Percentiles rank a stretch among this genome's conserved stretches.
phyloP scores from a whole-genome alignment of 2,329 filamentous ascomycete species.

The Rutstroemia sp. region DNA sequence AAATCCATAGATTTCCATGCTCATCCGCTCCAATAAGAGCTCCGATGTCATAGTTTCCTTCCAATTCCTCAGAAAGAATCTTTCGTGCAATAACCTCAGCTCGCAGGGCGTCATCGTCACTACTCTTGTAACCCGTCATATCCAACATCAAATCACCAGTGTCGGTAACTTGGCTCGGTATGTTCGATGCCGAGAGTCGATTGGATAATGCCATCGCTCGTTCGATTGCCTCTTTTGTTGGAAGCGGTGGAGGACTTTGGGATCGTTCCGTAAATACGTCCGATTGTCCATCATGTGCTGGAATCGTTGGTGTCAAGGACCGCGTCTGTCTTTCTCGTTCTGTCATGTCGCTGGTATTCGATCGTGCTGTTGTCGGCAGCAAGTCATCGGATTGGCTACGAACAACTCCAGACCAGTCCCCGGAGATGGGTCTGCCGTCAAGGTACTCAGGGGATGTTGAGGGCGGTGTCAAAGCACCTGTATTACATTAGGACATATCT shows the following conservation, averaged over 20 bases:
- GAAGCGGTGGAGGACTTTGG: constrained; percentile 68
- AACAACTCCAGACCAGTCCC: constrained; percentile 41
- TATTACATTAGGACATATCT: neutral
- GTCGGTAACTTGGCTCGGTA: constrained; percentile 86
- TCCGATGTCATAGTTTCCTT: constrained; percentile 94
- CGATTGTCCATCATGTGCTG: constrained; percentile 19
- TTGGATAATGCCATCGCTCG: constrained; percentile 79
- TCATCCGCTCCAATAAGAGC: constrained; percentile 92
- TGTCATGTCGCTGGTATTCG: constrained; percentile 23
- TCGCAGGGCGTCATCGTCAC: constrained; percentile 82
- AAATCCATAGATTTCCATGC: constrained; percentile 98
- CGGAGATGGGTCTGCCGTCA: constrained; percentile 39
- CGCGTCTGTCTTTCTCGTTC: constrained; percentile 32
- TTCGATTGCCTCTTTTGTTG: constrained; percentile 68
- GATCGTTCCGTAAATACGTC: constrained; percentile 47
- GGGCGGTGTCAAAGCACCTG: constrained; percentile 39
- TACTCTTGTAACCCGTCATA: constrained; percentile 95
- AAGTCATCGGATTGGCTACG: constrained; percentile 49
- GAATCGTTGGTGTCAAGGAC: constrained; percentile 33
- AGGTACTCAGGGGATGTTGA: constrained; percentile 46
- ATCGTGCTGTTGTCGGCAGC: constrained; percentile 41
- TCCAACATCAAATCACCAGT: constrained; percentile 94
- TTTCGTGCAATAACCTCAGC: constrained; percentile 92
- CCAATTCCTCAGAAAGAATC: constrained; percentile 84
- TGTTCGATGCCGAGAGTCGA: constrained; percentile 83